A percentile compares a stretch with the other conserved stretches of the same genome.
phyloP scores from a whole-genome alignment of 768 basidiomycete species.

The Podaxis sp. region DNA sequence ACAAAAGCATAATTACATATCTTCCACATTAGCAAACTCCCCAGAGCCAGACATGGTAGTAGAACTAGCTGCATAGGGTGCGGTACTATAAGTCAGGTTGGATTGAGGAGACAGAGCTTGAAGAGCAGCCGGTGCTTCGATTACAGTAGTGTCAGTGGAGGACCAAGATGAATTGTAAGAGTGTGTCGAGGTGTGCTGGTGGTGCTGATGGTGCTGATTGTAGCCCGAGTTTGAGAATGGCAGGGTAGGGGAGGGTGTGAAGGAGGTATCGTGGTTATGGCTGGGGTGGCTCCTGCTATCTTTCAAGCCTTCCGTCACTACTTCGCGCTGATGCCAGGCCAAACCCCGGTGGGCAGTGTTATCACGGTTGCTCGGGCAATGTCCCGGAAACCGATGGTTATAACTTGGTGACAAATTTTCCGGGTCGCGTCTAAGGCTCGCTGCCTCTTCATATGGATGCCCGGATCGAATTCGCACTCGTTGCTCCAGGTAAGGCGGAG shows the following conservation, averaged over 20 bases:
- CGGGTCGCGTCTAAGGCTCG: conserved; percentile 26
- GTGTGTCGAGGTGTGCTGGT: conserved; percentile 16
- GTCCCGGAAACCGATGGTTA: conserved; percentile 23
- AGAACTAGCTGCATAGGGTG: conserved; percentile 29
- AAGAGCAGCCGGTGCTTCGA: conserved; percentile 26
- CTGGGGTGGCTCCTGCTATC: conserved; percentile 25
- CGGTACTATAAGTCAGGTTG: conserved; percentile 27
- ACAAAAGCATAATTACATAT: conserved; percentile 13
- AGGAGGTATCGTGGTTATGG: conserved; percentile 27
- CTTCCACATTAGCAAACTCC: conserved; percentile 38
- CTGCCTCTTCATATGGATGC: conserved; percentile 31
- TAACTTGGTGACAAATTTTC: conserved; percentile 22
- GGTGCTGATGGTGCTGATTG: conserved; percentile 16
- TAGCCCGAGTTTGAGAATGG: conserved; percentile 36
- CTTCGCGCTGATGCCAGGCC: conserved; percentile 31
- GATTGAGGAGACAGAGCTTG: conserved; percentile 27
- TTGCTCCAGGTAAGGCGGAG: conserved; percentile 23
- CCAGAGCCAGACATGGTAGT: conserved; percentile 37
- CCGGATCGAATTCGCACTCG: conserved; percentile 33
- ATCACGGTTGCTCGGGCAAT: conserved; percentile 25
- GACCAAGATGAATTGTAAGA: conserved; percentile 40
- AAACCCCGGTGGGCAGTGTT: conserved; percentile 18
- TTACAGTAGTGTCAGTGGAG: conserved; percentile 24
- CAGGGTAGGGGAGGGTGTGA: conserved; percentile 30
- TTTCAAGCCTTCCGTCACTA: conserved; percentile 8